Conservation (phyloP, 73 alveolate species). For the Paramecium tetraurelia region DNA sequence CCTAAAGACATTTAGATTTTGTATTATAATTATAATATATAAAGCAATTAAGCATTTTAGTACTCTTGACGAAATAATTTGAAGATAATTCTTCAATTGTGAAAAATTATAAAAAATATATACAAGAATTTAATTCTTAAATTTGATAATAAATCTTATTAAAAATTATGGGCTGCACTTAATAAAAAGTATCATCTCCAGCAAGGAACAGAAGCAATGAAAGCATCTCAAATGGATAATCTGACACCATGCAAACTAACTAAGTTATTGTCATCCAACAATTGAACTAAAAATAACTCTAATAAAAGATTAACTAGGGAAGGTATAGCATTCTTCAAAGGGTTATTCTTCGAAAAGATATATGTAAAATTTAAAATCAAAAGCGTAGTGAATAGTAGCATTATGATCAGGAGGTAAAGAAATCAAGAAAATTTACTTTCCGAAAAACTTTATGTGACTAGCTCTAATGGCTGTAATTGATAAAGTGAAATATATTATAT, state of each 20-base stretch:
- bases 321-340: background rate
- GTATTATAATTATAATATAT: background rate
- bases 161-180: background rate
- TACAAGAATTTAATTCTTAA: background rate
- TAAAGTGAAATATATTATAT: background rate
- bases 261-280: background rate
- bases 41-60: background rate
- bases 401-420: background rate
- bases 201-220: background rate
- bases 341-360: background rate
- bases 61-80: background rate
- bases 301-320: background rate
- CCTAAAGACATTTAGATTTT: background rate
- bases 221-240: background rate
- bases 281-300: background rate
- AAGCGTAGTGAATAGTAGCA: background rate
- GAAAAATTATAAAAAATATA: background rate
- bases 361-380: background rate
- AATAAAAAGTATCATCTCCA: background rate
- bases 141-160: background rate
- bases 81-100: background rate
- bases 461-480: background rate
- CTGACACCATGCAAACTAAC: background rate
- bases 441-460: background rate
- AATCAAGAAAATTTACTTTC: background rate